Conservation (phyloP, 1,284 basidiomycete species). For the Ganoderma leucocontextum region DNA sequence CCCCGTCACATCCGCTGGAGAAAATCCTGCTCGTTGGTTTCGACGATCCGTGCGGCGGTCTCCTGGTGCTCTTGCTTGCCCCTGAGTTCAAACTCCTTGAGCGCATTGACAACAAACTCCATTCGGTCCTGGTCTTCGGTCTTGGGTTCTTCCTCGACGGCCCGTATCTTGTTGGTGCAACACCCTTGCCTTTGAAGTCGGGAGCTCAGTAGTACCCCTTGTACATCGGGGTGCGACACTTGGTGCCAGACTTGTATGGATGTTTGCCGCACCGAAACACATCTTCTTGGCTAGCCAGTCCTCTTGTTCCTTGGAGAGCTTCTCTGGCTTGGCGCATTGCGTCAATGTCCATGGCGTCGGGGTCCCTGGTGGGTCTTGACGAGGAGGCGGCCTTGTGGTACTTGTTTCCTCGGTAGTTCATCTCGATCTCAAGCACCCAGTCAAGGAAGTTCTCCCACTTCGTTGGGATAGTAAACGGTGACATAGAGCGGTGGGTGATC, state of each 20-base stretch:
- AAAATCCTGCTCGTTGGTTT: no score
- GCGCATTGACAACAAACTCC: not conserved
- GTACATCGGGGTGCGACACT: not conserved
- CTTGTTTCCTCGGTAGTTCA: no score
- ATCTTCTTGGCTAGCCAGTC: not conserved
- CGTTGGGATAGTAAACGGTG: no score
- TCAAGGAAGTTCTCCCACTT: no score
- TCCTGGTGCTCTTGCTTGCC: not conserved
- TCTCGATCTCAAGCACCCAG: no score
- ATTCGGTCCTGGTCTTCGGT: no score
- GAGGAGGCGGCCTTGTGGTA: no score
- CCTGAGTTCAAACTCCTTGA: not conserved
- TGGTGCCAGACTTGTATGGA: not conserved
- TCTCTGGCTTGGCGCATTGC: not conserved
- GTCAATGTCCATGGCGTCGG: not conserved
- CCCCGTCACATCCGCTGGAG: slow-evolving; percentile 23
- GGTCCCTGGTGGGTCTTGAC: not conserved
- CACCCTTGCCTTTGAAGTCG: slow-evolving; percentile 31
- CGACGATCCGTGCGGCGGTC: not conserved
- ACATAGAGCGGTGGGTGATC: no score
- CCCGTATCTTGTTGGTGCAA: slow-evolving; percentile 48
- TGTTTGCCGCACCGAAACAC: not conserved
- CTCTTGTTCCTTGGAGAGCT: not conserved
- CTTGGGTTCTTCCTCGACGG: slow-evolving; percentile 32
- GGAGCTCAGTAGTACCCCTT: not conserved